Evolutionary conservation across 2,329 filamentous ascomycete genomes (phyloP).

Genomic region (Colletotrichum sp.): DNA sequence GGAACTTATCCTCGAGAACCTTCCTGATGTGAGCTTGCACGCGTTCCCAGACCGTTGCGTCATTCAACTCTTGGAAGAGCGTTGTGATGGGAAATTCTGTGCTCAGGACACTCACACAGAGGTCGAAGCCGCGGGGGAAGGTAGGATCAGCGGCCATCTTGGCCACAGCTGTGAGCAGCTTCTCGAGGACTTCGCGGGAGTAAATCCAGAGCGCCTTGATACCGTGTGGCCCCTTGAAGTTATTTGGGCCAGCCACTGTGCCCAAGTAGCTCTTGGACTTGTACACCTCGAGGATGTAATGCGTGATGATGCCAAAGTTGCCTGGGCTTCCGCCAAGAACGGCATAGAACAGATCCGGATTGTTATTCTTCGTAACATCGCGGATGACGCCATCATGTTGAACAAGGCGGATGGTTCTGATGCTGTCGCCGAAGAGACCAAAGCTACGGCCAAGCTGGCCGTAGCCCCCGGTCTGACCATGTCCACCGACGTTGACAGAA

Average conservation of each 20-base stretch:
- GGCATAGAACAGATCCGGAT: constrained; percentile 64
- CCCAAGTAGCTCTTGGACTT: constrained; percentile 12
- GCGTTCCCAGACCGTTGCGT: constrained; percentile 20
- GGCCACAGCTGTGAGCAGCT: constrained; percentile 42
- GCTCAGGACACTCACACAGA: constrained; percentile 51
- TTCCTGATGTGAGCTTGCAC: constrained; percentile 38
- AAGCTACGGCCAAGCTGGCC: constrained; percentile 52
- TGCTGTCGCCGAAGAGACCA: constrained; percentile 60
- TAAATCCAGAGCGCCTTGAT: constrained; percentile 49
- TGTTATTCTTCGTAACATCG: constrained; percentile 49
- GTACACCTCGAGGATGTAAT: constrained; percentile 53
- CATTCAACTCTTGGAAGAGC: constrained; percentile 38
- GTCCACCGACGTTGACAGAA: constrained; percentile 49
- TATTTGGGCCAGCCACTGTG: background rate
- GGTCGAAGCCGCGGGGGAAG: constrained; percentile 50
- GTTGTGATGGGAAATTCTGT: constrained; percentile 39
- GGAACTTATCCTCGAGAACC: constrained; percentile 39
- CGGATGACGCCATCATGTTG: constrained; percentile 49
- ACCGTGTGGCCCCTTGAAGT: constrained; percentile 40
- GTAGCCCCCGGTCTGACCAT: constrained; percentile 53
- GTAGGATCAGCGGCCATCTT: constrained; percentile 48
- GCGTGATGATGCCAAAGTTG: constrained; percentile 61
- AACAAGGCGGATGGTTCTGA: constrained; percentile 52
- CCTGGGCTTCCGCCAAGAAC: constrained; percentile 62
- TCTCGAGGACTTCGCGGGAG: constrained; percentile 37